These are phyloP conservation scores for Capsicum pubescens DNA, from an alignment of 257 asterid genomes.

Conservation along the genomic window DNA sequence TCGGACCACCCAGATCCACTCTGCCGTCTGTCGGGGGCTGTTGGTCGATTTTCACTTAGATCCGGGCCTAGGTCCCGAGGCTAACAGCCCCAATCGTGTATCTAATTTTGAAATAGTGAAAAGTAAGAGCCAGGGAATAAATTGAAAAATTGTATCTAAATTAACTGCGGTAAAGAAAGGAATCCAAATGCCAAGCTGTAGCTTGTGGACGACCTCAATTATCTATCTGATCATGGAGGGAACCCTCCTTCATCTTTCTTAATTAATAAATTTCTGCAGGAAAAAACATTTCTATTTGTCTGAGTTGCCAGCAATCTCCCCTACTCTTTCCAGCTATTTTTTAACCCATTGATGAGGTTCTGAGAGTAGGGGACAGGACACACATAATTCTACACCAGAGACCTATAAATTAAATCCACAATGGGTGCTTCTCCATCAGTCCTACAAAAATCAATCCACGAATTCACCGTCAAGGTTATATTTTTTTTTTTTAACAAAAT, in stretches of 20 bases:
- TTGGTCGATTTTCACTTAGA: too few relatives aligned
- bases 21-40: too few relatives aligned
- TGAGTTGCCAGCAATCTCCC: not conserved
- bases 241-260: not conserved
- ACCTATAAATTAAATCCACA: not conserved
- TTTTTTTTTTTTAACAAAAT: not conserved
- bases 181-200: not conserved
- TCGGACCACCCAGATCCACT: too few relatives aligned
- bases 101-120: too few relatives aligned
- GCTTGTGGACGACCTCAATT: not conserved
- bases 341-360: not conserved
- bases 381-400: not conserved
- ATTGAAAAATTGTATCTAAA: too few relatives aligned
- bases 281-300: not conserved
- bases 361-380: not conserved
- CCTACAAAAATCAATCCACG: conserved; percentile 67
- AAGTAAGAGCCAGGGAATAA: too few relatives aligned
- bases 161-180: not conserved
- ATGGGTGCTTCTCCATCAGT: conserved; percentile 32
- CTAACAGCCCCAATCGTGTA: too few relatives aligned
- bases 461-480: conserved; percentile 71
- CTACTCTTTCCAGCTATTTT: not conserved
- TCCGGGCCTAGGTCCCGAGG: too few relatives aligned
- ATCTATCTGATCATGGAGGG: not conserved
- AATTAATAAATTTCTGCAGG: not conserved